Evolutionary conservation across 179 eudicot species (phyloP), one percentile per base, ranked within the genome.

Genomic region (Silene noctiflora): DNA sequence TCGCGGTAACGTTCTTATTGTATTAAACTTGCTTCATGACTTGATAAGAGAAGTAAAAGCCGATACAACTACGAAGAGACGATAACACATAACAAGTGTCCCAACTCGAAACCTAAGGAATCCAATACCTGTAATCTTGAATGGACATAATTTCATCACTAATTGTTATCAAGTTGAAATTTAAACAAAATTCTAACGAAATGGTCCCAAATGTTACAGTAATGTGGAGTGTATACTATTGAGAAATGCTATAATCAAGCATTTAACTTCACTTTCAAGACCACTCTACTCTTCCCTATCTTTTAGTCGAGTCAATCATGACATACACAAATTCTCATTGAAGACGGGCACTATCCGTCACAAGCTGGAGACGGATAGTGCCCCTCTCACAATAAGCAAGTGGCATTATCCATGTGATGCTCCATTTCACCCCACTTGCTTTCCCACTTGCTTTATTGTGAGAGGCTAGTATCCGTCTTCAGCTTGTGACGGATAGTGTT

Each of bases 191-290:
- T 60, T 11, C 65, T 11, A 29, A 13, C 29, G 16, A 19, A 33
- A 63, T 72, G 76, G 76, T 27, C 69, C 69, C 35, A 62, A 61
- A 3, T 33, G 33, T 61, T 44, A 70, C 19, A 70, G 46, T 39
- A 42, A 19, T 21, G 58, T 7, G 33, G 31, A 21, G 67, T 7
- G 10, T 11, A 55, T 44, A 55, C 59, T 16, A 0, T 55, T 55
- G 20, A 55, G 14, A 44, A 44, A 44, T 44, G 51, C 51, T 44
- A 44, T 44, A 44, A 19, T 20, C 14, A 63, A 59, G 51, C 76
- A 73, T 66, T 19, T 77, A 42, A 81, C 83, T 81, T 81, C 80
- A 73, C 83, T 81, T 81, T 77, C 78, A 81, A 81, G 80, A 51
- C 76, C 75, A 73, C 67, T 73, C 71, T 67, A 76, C 66, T 9